A percentile compares a stretch with the other conserved stretches of the same genome.
phyloP scores from a whole-genome alignment of 2,329 filamentous ascomycete genomes.

The Monosporascus sp. region DNA sequence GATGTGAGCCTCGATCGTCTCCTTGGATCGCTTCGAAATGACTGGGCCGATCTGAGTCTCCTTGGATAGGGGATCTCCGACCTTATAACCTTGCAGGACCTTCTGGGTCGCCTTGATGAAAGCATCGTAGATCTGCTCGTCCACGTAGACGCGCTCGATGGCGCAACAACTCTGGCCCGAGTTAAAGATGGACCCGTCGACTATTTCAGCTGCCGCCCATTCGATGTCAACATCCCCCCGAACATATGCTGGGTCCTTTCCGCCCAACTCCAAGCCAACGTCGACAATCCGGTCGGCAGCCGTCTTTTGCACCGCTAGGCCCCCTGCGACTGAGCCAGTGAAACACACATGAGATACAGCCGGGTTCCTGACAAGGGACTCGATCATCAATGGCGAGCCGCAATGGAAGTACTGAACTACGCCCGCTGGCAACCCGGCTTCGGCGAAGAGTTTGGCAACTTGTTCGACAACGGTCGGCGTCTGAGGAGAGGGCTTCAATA shows the following conservation, averaged over 20 bases:
- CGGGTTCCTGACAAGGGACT: conserved; percentile 71
- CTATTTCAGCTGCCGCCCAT: conserved; percentile 91
- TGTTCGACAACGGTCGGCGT: conserved; percentile 90
- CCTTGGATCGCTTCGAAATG: conserved; percentile 72
- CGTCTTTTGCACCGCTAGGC: conserved; percentile 78
- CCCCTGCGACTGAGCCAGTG: conserved; percentile 86
- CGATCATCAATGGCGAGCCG: conserved; percentile 71
- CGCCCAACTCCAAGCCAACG: conserved; percentile 86
- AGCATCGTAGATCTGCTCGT: conserved; percentile 74
- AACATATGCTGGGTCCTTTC: conserved; percentile 92
- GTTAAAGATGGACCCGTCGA: conserved; percentile 95
- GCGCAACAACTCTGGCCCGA: conserved; percentile 98
- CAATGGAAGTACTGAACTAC: conserved; percentile 92
- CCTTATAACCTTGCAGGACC: conserved; percentile 73
- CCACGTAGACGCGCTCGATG: conserved; percentile 86
- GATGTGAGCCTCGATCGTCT: conserved; percentile 73
- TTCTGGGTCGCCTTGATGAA: conserved; percentile 77
- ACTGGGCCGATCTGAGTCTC: conserved; percentile 83
- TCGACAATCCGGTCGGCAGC: conserved; percentile 79
- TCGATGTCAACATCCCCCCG: conserved; percentile 78
- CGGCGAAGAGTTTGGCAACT: conserved; percentile 66
- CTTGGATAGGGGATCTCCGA: conserved; percentile 82
- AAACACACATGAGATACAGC: conserved; percentile 82
- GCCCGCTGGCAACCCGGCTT: conserved; percentile 75
- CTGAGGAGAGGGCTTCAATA: conserved; percentile 91